phyloP scores from a whole-genome alignment of 148 eudicot genomes.

The Pouteria glomerata region DNA sequence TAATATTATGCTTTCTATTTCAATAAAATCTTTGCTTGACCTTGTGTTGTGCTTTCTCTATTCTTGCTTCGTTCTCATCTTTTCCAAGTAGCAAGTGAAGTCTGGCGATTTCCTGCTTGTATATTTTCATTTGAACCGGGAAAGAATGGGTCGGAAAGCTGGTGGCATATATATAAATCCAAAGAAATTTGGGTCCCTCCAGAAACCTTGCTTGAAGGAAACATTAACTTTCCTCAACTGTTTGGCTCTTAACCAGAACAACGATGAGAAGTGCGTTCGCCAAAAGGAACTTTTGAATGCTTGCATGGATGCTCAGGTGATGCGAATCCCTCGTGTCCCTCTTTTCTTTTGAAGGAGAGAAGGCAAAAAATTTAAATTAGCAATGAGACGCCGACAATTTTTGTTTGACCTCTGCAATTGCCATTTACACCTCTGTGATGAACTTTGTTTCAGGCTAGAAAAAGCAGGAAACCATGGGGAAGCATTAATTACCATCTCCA shows the following conservation, averaged over 20 bases:
- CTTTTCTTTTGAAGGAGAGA: neutral
- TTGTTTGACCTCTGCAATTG: neutral
- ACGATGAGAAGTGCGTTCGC: constrained; percentile 66
- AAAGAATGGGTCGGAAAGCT: constrained; percentile 67
- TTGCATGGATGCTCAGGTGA: constrained; percentile 93
- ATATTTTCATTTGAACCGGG: constrained; percentile 9
- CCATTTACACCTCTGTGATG: neutral
- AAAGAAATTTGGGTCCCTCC: constrained; percentile 63
- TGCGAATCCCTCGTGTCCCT: neutral
- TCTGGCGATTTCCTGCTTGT: neutral
- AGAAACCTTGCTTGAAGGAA: constrained; percentile 86
- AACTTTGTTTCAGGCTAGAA: constrained; percentile 38
- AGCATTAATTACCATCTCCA: constrained; percentile 81
- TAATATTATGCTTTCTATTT: neutral
- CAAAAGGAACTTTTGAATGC: constrained; percentile 63
- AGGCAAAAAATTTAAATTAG: neutral
- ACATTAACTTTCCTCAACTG: constrained; percentile 75
- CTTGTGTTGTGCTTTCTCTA: neutral
- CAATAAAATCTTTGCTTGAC: neutral
- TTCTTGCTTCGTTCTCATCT: neutral
- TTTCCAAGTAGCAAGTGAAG: neutral
- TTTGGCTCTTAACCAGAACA: constrained; percentile 60
- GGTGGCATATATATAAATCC: constrained; percentile 56
- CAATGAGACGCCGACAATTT: neutral
- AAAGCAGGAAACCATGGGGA: constrained; percentile 56